Conservation (phyloP, 257 asterid species). For the Echium plantagineum region DNA sequence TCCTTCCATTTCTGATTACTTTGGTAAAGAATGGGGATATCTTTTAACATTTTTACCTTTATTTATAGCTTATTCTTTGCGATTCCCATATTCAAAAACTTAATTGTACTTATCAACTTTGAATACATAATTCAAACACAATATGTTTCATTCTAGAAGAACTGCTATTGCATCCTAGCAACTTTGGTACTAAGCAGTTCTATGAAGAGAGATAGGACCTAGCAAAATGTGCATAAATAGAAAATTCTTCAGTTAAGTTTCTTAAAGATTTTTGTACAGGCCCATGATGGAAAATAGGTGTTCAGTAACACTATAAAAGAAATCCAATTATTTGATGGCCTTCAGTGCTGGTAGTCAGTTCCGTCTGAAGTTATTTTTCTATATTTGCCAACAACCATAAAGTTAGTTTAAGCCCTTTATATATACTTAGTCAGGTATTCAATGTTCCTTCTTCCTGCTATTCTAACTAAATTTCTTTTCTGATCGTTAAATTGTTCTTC, state of each 20-base stretch:
- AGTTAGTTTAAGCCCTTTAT: neutral
- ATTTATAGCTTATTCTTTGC: neutral
- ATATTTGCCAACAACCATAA: neutral
- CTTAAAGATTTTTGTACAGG: neutral
- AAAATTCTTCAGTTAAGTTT: neutral
- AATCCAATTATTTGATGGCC: neutral
- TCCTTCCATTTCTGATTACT: neutral
- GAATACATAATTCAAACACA: no score
- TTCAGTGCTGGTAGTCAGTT: neutral
- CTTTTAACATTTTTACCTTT: neutral
- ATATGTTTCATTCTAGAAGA: no score
- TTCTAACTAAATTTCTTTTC: constrained; percentile 1
- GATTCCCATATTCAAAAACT: no score
- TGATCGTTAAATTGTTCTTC: constrained; percentile 8
- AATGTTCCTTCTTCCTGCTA: neutral
- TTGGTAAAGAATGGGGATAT: neutral
- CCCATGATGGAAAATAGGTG: neutral
- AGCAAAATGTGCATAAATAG: neutral
- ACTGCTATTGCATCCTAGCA: no score
- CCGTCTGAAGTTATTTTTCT: neutral
- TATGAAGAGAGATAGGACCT: no score
- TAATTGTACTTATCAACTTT: no score
- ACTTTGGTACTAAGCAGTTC: no score
- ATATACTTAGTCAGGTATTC: neutral
- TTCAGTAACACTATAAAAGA: neutral